A percentile compares a stretch with the other conserved stretches of the same genome.
phyloP scores from a whole-genome alignment of 2,329 filamentous ascomycete genomes.

The Cordyceps tenuipes region DNA sequence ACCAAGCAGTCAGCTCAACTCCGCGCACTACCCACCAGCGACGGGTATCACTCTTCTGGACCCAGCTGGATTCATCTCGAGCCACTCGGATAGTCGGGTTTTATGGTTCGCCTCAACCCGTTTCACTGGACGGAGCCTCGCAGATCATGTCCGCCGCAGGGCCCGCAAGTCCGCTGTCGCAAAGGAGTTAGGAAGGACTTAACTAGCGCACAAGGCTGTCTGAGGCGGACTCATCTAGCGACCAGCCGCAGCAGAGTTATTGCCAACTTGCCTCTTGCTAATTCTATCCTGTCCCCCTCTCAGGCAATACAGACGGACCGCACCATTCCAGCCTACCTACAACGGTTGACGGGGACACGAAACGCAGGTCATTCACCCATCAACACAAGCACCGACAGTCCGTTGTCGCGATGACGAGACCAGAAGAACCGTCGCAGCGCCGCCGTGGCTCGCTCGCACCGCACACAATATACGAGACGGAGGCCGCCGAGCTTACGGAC shows the following conservation, averaged over 20 bases:
- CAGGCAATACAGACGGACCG: background rate
- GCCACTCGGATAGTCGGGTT: background rate
- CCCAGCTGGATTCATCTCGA: background rate
- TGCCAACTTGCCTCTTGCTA: background rate
- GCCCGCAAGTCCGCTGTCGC: slow-evolving; percentile 3
- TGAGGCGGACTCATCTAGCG: slow-evolving; percentile 18
- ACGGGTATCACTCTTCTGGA: no score
- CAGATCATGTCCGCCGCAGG: slow-evolving; percentile 5
- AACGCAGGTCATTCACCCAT: background rate
- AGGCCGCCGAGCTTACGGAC: slow-evolving; percentile 11
- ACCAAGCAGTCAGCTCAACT: background rate
- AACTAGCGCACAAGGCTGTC: slow-evolving; percentile 10
- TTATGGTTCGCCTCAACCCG: background rate
- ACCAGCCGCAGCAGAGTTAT: background rate
- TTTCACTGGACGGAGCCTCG: background rate
- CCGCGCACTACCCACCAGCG: background rate
- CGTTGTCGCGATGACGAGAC: background rate
- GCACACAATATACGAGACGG: slow-evolving; percentile 20
- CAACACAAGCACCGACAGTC: background rate
- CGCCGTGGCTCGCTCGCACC: slow-evolving; percentile 2
- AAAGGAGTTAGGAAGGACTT: no score
- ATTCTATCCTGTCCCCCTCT: background rate
- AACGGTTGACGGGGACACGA: no score
- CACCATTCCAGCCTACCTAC: background rate
- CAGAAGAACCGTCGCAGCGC: background rate